A percentile compares a stretch with the other conserved stretches of the same genome.
Conservation (phyloP, 345 rosid genomes). For the Eucalyptus erythrocorys region DNA sequence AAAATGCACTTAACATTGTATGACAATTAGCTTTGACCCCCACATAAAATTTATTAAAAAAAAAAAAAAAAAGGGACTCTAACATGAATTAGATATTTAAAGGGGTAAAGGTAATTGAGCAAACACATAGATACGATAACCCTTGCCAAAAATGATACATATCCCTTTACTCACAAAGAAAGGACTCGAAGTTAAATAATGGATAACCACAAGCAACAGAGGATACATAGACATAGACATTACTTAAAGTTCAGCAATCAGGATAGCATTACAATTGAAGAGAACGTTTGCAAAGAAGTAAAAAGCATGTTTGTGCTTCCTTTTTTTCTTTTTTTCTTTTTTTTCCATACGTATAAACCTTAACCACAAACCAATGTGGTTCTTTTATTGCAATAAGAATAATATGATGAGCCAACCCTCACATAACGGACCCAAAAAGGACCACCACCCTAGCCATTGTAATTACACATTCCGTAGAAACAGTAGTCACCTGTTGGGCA, state of each 20-base stretch:
- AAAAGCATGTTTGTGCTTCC: not conserved
- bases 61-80: not conserved
- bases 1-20: not conserved
- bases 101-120: not conserved
- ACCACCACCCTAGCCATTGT: not conserved
- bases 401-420: not conserved
- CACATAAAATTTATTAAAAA: not conserved
- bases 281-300: not conserved
- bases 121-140: not conserved
- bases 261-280: not conserved
- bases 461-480: slow-evolving; percentile 68
- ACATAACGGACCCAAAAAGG: not conserved
- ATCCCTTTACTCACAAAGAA: not conserved
- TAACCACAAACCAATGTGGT: not conserved
- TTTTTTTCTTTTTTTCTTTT: not conserved
- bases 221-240: not conserved
- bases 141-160: not conserved
- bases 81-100: not conserved
- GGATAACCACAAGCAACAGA: not conserved
- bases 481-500: slow-evolving; percentile 33
- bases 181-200: not conserved
- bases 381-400: slow-evolving; percentile 15
- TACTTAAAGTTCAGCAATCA: not conserved
- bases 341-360: not conserved
- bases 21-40: not conserved